Conservation (phyloP, 1,139 yeast genomes). For the Wickerhamomyces sp. region DNA sequence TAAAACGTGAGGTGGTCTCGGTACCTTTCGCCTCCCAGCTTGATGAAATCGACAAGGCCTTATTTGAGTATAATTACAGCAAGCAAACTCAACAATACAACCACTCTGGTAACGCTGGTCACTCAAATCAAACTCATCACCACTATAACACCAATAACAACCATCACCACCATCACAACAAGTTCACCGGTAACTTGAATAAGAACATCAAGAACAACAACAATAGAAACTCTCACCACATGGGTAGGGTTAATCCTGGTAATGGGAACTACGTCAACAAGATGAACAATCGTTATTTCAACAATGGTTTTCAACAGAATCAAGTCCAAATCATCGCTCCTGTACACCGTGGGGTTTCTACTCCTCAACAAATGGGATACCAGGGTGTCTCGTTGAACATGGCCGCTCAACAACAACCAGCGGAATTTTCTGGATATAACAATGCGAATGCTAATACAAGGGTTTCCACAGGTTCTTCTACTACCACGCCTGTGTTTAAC, state of each 20-base stretch:
- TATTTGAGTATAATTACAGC: slow-evolving; percentile 22
- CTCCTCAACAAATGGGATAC: not conserved
- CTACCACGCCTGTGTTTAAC: not conserved
- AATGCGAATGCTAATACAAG: not conserved
- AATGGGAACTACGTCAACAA: too few species aligned
- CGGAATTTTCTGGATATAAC: not conserved
- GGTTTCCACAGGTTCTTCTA: not conserved
- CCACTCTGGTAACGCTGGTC: too few species aligned
- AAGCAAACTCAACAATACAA: slow-evolving; percentile 17
- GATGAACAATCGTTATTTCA: too few species aligned
- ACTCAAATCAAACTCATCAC: slow-evolving; percentile 1
- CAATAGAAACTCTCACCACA: slow-evolving; percentile 2
- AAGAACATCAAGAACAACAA: slow-evolving; percentile 2
- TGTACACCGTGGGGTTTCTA: not conserved
- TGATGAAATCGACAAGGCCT: slow-evolving; percentile 21
- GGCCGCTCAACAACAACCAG: slow-evolving; percentile 6
- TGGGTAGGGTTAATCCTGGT: too few species aligned
- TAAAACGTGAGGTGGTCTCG: slow-evolving; percentile 10
- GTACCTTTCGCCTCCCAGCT: slow-evolving; percentile 17
- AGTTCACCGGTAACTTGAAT: not conserved
- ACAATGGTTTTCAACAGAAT: too few species aligned
- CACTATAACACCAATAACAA: slow-evolving; percentile 1
- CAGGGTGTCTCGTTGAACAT: not conserved
- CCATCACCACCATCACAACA: slow-evolving; percentile 1
- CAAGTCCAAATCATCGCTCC: not conserved